These are phyloP conservation scores for Colletotrichum horii DNA, from an alignment of 2,329 filamentous ascomycete genomes.

Conservation along the genomic window DNA sequence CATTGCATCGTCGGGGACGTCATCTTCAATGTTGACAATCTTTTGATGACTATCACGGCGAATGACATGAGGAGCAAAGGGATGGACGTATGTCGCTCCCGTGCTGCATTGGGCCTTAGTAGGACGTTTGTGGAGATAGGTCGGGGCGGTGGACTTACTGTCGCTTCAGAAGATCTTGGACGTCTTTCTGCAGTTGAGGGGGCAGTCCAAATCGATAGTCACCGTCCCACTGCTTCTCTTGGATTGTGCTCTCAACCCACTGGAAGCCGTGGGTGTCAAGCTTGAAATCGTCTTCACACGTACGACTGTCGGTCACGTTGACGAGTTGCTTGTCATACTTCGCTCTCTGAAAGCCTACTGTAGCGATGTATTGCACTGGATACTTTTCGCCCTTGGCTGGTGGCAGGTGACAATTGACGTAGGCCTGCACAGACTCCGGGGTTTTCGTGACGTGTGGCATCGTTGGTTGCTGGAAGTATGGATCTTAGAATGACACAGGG, in stretches of 20 bases:
- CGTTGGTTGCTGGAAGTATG: not conserved
- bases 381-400: not conserved
- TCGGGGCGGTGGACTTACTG: not conserved
- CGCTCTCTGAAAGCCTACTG: not conserved
- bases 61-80: not conserved
- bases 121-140: rapidly evolving
- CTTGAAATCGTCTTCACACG: conserved; percentile 58
- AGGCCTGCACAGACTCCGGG: not conserved
- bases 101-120: not conserved
- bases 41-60: not conserved
- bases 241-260: conserved; percentile 52
- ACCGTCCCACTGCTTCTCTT: conserved; percentile 51
- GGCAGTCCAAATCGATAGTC: not conserved
- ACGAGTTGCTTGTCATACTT: not conserved
- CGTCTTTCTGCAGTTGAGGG: not conserved
- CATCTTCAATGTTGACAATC: not conserved
- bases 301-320: not conserved
- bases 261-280: conserved; percentile 61
- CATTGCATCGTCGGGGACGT: not conserved
- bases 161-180: not conserved
- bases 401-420: not conserved
- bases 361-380: not conserved
- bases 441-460: not conserved
- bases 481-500: not conserved
- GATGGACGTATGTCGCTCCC: not conserved